Evolutionary conservation across 768 basidiomycete species (phyloP).

Genomic region (Panaeolus papilionaceus): DNA sequence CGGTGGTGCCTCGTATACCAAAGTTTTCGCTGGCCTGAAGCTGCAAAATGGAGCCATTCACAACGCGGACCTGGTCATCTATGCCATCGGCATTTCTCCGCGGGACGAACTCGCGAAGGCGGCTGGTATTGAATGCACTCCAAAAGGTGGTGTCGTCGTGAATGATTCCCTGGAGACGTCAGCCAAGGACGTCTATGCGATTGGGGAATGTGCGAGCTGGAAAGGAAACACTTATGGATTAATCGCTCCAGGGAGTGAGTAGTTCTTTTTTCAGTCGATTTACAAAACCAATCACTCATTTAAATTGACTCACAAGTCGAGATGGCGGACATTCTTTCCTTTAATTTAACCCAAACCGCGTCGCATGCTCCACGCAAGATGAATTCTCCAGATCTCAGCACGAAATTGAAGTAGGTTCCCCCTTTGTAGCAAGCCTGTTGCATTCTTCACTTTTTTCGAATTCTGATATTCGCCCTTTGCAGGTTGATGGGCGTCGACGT

Average conservation of each 20-base stretch:
- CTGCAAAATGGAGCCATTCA: constrained; percentile 54
- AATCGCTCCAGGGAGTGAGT: constrained; percentile 69
- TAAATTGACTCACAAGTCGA: constrained; percentile 42
- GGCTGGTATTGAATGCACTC: constrained; percentile 55
- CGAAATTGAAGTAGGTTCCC: constrained; percentile 58
- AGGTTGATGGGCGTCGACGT: constrained; percentile 52
- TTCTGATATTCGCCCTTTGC: neutral
- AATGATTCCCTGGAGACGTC: constrained; percentile 63
- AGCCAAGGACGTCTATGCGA: constrained; percentile 66
- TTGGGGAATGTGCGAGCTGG: constrained; percentile 82
- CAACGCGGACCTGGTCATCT: constrained; percentile 62
- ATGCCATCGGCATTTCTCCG: constrained; percentile 73
- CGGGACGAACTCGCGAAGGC: constrained; percentile 68
- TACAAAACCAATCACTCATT: neutral
- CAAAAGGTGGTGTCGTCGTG: constrained; percentile 63
- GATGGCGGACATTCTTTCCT: constrained; percentile 78
- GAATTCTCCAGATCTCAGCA: constrained; percentile 72
- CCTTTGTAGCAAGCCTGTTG: neutral
- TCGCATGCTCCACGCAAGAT: constrained; percentile 38
- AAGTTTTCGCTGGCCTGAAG: constrained; percentile 52
- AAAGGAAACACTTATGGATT: constrained; percentile 71
- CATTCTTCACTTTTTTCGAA: neutral
- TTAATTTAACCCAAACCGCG: constrained; percentile 68
- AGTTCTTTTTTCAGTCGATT: neutral
- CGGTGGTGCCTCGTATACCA: constrained; percentile 32